Base-by-base conservation (phyloP, 2,329 filamentous ascomycete species). In the Aquanectria penicillioides region DNA sequence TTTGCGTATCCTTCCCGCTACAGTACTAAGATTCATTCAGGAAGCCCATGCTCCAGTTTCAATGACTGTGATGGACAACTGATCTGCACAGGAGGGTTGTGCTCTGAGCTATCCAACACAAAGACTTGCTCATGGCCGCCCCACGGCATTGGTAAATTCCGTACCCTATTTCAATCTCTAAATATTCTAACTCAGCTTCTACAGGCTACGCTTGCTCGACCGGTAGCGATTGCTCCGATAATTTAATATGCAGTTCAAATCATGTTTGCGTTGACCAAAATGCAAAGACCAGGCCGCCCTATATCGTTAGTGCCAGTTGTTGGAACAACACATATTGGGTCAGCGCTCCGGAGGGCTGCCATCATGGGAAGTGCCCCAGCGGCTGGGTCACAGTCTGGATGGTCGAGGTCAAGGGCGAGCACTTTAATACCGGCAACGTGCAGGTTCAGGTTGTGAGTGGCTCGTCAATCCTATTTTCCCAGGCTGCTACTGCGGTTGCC, bases 251-350 rank as follows among this genome's bases (percentile, higher is more conserved):
- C 18, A 7, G 48, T 9, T 2, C 48, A 5, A 41, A 4, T 12
- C 36, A 34, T 36, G 26, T 34, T n/a, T 51, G 48, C 22, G 48
- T 51, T 6, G 48, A 41, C 36, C 36, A 31, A 11, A 23, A 51
- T 8, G 36, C 36, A 5, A 41, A 51, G 36, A 41, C 12, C 10
- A 51, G 41, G 48, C 26, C 36, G 10, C 48, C 48, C 5, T 51
- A 51, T 12, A 38, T 51, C 11, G 26, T 51, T 23, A 40, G 13
- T 12, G 25, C 28, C 3, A 18, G 36, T 4, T 51, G 48, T 20
- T 51, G 48, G 48, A 51, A 51, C 10, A 40, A 51, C n/a, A 51
- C 36, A 0, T 51, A 41, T n/a, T 51, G 48, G 48, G n/a, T 41
- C 18, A 51, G 36, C 26, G 18, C 9, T 18, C 48, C 36, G 9